A percentile compares a stretch with the other conserved stretches of the same genome.
phyloP scores from a whole-genome alignment of 1,139 yeast species.

The Kurtzmaniella quercitrusa region DNA sequence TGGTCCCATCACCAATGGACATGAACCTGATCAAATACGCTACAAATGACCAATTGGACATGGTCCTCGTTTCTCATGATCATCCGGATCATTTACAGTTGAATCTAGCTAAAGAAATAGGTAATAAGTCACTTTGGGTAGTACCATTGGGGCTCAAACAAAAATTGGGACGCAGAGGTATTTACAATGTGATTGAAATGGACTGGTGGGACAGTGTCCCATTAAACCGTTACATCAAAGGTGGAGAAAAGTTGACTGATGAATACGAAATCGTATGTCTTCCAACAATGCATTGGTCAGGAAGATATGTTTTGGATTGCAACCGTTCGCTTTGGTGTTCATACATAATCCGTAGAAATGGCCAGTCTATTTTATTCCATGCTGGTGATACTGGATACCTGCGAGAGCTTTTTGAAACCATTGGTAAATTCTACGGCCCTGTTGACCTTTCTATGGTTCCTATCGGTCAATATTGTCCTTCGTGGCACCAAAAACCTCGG shows the following conservation, averaged over 20 bases:
- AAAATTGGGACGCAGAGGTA: slow-evolving; percentile 54
- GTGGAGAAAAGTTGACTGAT: slow-evolving; percentile 22
- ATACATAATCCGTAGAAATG: slow-evolving; percentile 61
- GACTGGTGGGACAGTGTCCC: slow-evolving; percentile 86
- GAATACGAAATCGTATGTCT: slow-evolving; percentile 79
- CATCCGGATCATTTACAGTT: slow-evolving; percentile 92
- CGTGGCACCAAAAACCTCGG: slow-evolving; percentile 90
- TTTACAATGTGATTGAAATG: slow-evolving; percentile 62
- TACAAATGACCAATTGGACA: slow-evolving; percentile 49
- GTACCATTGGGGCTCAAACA: slow-evolving; percentile 77
- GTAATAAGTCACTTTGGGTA: slow-evolving; percentile 68
- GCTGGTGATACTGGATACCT: slow-evolving; percentile 96
- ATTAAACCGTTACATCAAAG: slow-evolving; percentile 30
- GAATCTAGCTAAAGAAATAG: slow-evolving; percentile 53
- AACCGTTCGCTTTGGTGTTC: slow-evolving; percentile 88
- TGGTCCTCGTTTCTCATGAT: slow-evolving; percentile 82
- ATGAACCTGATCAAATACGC: slow-evolving; percentile 58
- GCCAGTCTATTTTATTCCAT: slow-evolving; percentile 73
- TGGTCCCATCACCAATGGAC: slow-evolving; percentile 66
- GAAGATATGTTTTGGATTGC: slow-evolving; percentile 71
- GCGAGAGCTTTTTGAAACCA: slow-evolving; percentile 60
- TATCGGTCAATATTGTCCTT: slow-evolving; percentile 92
- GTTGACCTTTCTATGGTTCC: slow-evolving; percentile 74
- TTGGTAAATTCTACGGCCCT: slow-evolving; percentile 61
- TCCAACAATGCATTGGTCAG: slow-evolving; percentile 99